Evolutionary conservation across 208 protist genomes (phyloP), one percentile per base, ranked within the genome.

Genomic region (Leptomonas pyrrhocoris): DNA sequence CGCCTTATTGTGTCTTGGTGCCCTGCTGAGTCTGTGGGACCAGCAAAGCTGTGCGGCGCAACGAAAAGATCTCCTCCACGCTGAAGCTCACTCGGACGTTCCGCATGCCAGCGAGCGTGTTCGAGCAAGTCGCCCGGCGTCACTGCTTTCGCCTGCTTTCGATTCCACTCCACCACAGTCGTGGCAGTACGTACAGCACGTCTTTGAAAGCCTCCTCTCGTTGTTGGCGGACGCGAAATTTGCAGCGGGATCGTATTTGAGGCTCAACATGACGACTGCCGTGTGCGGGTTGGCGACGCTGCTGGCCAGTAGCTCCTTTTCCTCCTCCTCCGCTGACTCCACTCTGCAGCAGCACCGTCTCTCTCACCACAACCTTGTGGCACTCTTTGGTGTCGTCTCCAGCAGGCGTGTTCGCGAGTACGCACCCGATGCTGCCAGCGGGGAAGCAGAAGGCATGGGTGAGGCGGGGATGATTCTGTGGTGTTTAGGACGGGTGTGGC

Each of bases 1-100:
- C 46, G 72, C 72, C 18, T 71, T 51, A 64, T 56, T 77, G 27
- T 73, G 72, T 36, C 40, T 77, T 28, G 72, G 72, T 43, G 56
- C 62, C 23, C 34, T 70, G 28, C 59, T 77, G 46, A 68, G 58
- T 34, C 53, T 74, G 25, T 74, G 68, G 68, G 68, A 74, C 19
- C 59, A 74, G 51, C 68, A 74, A 28, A 55, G 27, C 46, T 55
- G 45, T 15, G 7, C 15, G 40, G 42, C 58, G 31, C 27, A 48
- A 13, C 18, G 16, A 15, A 28, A 23, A 21, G 3, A 34, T 2
- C 13, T 5, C 1, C 28, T 30, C 19, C 1, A 28, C 34, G 34
- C 34, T 1, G 56, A 16, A 27, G 56, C 34, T 1, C 38, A 2
- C 7, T 21, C 4, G 28, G 36, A 36, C 21, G 21, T 16, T 27